phyloP scores from a whole-genome alignment of 352 stramenopile genomes.

The Pythium sp. region DNA sequence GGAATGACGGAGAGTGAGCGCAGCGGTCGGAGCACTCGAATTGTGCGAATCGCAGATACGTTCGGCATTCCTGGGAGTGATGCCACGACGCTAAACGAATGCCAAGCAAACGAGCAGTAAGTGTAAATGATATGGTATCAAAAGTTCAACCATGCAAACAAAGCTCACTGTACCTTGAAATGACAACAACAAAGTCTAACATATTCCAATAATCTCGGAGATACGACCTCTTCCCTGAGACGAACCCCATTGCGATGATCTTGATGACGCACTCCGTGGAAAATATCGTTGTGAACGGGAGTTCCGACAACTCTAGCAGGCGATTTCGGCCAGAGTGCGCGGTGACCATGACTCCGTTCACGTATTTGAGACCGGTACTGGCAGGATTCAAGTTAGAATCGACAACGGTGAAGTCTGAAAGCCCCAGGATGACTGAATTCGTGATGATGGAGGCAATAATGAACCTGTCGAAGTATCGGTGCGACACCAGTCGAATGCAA shows the following conservation, averaged over 20 bases:
- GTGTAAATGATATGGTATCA: background rate
- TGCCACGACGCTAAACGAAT: slow-evolving; percentile 39
- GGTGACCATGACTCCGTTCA: slow-evolving; percentile 32
- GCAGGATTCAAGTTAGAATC: slow-evolving; percentile 58
- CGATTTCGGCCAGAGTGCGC: slow-evolving; percentile 51
- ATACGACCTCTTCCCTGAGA: slow-evolving; percentile 63
- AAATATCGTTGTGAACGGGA: slow-evolving; percentile 88
- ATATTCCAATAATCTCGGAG: slow-evolving; percentile 88
- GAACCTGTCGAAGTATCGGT: slow-evolving; percentile 77
- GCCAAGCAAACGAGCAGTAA: background rate
- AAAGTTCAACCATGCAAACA: background rate
- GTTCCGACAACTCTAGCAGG: slow-evolving; percentile 69
- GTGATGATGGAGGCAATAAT: slow-evolving; percentile 85
- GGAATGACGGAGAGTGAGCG: slow-evolving; percentile 88
- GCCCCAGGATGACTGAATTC: slow-evolving; percentile 86
- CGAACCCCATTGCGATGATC: slow-evolving; percentile 85
- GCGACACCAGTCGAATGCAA: slow-evolving; percentile 49
- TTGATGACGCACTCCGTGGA: slow-evolving; percentile 88
- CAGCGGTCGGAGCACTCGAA: slow-evolving; percentile 86
- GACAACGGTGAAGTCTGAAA: slow-evolving; percentile 82
- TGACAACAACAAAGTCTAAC: slow-evolving; percentile 91
- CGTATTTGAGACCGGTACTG: slow-evolving; percentile 40
- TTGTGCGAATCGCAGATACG: slow-evolving; percentile 79
- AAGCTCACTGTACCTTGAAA: slow-evolving; percentile 53
- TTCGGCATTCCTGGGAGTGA: slow-evolving; percentile 68